Base-by-base conservation (phyloP, 768 basidiomycete species). In the Amanita rimosa region DNA sequence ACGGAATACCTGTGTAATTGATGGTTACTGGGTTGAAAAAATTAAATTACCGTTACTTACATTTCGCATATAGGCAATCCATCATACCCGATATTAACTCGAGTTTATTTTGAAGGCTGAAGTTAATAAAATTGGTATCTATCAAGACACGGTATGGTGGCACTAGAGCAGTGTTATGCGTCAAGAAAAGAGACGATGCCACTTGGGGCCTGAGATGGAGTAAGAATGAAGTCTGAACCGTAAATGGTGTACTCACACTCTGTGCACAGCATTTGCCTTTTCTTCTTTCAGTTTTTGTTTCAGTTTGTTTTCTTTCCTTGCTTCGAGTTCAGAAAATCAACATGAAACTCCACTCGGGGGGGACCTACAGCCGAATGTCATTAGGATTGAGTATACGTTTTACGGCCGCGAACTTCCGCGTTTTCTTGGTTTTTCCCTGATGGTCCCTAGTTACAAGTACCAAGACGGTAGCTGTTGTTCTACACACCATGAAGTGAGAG, bases 51-150 rank as follows among this genome's bases (percentile, higher is more conserved):
- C 8, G 21, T 35, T 40, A 8, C 64, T 38, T 55, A 95, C 95
- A 97, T 71, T 99, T 98, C 10, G 96, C 96, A 65, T 90, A 96
- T 13, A 98, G 72, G 59, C 92, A 95, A 60, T 99, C 96, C 96
- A 99, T 98, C 96, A 99, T 97, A n/a, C 89, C 93, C 58, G 84
- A 81, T 17, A 97, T 73, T 48, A 98, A 75, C 64, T 99, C 96
- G 55, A 99, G 69, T 64, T 97, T 96, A 66, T 98, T 99, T 69
- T 99, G 96, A 43, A 99, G 74, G 55, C 85, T 90, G 63, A 98
- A 95, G 62, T 98, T 98, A 74, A 99, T 99, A 57, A 99, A 98
- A 64, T 99, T 99, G 62, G 96, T 99, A 66, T 99, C 96, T 52
- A 99, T 91, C 34, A 99, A 79, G 22, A 99, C 90, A 16, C 95